A percentile compares a stretch with the other conserved stretches of the same genome.
phyloP scores from a whole-genome alignment of 257 asterid species.

The Salvia splendens region DNA sequence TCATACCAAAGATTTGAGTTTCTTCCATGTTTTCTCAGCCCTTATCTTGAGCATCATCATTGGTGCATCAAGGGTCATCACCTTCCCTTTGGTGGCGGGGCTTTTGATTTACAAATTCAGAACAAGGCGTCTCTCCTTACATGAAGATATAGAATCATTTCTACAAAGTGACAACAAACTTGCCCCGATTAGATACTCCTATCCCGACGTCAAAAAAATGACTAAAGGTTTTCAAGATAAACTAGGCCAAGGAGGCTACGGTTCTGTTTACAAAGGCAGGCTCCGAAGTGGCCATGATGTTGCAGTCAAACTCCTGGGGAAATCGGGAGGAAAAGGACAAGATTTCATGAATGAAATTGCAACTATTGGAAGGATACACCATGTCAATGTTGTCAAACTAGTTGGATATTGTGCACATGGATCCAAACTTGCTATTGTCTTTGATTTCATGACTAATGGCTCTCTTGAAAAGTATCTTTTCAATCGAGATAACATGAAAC shows the following conservation, averaged over 20 bases:
- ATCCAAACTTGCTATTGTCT: background rate
- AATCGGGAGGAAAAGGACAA: slow-evolving; percentile 14
- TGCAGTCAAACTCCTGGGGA: slow-evolving; percentile 37
- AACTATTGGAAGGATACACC: slow-evolving; percentile 13
- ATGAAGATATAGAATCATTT: slow-evolving; percentile 21
- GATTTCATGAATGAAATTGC: slow-evolving; percentile 44
- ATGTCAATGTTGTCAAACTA: background rate
- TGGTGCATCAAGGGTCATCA: too few species aligned
- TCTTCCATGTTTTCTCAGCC: background rate
- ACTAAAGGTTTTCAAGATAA: slow-evolving; percentile 32
- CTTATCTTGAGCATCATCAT: background rate
- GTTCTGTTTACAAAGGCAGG: slow-evolving; percentile 39
- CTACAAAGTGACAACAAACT: slow-evolving; percentile 29
- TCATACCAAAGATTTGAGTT: too few species aligned
- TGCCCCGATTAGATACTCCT: slow-evolving; percentile 37
- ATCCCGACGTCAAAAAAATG: slow-evolving; percentile 34
- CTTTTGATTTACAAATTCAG: slow-evolving; percentile 21
- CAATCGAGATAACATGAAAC: background rate
- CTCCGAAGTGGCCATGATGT: slow-evolving; percentile 37
- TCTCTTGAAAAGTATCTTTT: background rate
- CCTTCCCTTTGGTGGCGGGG: background rate
- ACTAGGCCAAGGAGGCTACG: slow-evolving; percentile 41
- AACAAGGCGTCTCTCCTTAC: slow-evolving; percentile 29
- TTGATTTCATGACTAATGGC: slow-evolving; percentile 1
- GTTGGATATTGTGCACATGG: slow-evolving; percentile 11